Conservation (phyloP, 306 rosid species). For the Prunus salicina region DNA sequence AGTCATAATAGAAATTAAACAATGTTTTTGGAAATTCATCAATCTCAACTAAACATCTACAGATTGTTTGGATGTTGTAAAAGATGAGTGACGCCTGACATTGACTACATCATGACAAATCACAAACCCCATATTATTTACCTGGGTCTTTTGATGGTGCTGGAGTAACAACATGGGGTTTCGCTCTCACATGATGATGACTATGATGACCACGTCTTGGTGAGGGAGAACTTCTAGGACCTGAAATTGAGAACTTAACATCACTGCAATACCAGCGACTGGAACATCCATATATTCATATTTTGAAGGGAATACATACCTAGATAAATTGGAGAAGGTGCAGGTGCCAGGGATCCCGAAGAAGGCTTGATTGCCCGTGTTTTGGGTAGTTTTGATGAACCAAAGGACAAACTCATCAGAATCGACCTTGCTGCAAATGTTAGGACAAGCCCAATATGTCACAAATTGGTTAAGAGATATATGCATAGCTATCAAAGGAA, state of each 20-base stretch:
- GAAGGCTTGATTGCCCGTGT: slow-evolving; percentile 38
- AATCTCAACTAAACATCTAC: neutral
- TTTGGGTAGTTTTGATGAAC: slow-evolving; percentile 35
- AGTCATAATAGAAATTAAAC: neutral
- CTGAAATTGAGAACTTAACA: slow-evolving; percentile 40
- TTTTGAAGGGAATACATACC: slow-evolving; percentile 32
- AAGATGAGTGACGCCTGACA: slow-evolving; percentile 1
- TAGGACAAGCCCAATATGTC: slow-evolving; percentile 12
- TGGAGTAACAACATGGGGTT: slow-evolving; percentile 50
- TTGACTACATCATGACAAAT: slow-evolving; percentile 2
- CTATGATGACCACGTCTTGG: slow-evolving; percentile 31
- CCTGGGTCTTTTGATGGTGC: slow-evolving; percentile 70
- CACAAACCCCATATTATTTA: slow-evolving; percentile 22
- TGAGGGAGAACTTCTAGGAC: slow-evolving; percentile 32
- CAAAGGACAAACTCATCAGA: slow-evolving; percentile 39
- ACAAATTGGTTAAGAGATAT: slow-evolving; percentile 2
- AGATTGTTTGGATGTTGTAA: neutral
- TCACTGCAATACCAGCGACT: slow-evolving; percentile 16
- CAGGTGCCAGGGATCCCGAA: slow-evolving; percentile 33
- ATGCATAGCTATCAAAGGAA: slow-evolving; percentile 8
- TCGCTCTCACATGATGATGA: slow-evolving; percentile 32
- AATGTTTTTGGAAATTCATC: neutral
- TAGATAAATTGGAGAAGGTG: slow-evolving; percentile 53
- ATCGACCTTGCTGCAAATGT: slow-evolving; percentile 55
- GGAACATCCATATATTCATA: slow-evolving; percentile 4